phyloP scores from a whole-genome alignment of 345 rosid species.

The Anacardium occidentale region DNA sequence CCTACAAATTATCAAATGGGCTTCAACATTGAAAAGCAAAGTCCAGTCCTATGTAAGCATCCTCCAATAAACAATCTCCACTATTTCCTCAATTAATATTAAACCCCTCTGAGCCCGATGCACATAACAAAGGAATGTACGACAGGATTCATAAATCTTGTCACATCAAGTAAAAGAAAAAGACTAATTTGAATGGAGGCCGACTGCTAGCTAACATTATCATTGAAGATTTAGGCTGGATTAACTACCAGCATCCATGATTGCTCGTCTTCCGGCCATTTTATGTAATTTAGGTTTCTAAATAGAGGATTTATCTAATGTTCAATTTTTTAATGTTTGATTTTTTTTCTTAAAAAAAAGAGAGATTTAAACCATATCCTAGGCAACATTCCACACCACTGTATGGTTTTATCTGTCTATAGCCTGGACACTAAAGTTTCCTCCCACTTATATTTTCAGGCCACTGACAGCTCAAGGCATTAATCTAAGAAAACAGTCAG shows the following conservation, averaged over 20 bases:
- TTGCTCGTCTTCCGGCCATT: background rate
- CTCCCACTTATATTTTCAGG: too few relatives aligned
- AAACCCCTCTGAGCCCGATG: background rate
- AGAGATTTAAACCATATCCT: too few relatives aligned
- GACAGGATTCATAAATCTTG: too few relatives aligned
- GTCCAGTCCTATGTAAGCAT: background rate
- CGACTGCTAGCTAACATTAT: background rate
- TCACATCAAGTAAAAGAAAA: background rate
- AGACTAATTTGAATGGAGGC: background rate
- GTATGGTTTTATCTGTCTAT: background rate
- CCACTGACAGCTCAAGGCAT: background rate
- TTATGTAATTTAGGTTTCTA: too few relatives aligned
- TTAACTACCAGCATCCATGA: background rate
- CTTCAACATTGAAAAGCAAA: background rate
- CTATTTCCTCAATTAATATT: background rate
- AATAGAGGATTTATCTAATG: too few relatives aligned
- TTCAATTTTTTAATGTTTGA: too few relatives aligned
- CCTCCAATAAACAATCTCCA: background rate
- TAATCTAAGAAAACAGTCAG: background rate
- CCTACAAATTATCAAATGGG: background rate
- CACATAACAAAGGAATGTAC: too few relatives aligned
- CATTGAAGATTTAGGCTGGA: background rate
- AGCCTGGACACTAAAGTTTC: background rate
- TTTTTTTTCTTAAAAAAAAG: too few relatives aligned
- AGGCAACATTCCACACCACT: background rate